Base-by-base conservation (phyloP, 2,329 filamentous ascomycete genomes). In the Colletotrichum plurivorum region DNA sequence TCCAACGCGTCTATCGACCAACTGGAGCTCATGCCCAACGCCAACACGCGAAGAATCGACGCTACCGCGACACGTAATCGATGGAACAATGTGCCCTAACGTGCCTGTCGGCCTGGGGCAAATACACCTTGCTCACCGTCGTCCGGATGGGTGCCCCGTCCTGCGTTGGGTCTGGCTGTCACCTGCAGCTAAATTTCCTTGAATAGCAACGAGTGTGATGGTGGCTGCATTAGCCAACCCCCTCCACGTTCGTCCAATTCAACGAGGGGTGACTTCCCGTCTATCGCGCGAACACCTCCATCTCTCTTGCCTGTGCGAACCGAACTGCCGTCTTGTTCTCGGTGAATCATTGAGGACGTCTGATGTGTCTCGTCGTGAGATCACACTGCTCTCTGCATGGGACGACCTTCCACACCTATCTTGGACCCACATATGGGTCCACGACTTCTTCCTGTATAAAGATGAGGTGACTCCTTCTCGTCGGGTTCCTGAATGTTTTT, bases 211-310 rank as follows among this genome's bases (percentile, higher is more conserved):
- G 25, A 5, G 51, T 69, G 68, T 71, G 68, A 71, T 64, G 8
- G 68, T 71, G 68, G 68, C 68, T 71, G 68, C 68, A 71, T 71
- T 5, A 41, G 22, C 31, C 31, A 65, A 46, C n/a, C n/a, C n/a
- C 61, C 62, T 43, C 25, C 27, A n/a, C 45, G n/a, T 41, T 36
- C n/a, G n/a, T n/a, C n/a, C 43, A 9, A 2, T 5, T n/a, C 52
- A 18, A 39, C 8, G 51, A 39, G 27, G 52, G 46, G 46, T 62
- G 31, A 22, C 51, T 55, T 62, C 4, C 52, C 63, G 57, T 55
- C 6, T 3, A 10, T 10, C 22, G 58, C 18, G 46, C 48, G 46
- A 61, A 61, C 31, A 53, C 58, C 56, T 59, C 27, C 56, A 49
- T n/a, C n/a, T n/a, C n/a, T 36, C 25, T 36, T 10, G 25, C 1